These are phyloP conservation scores for Paramecium caudatum DNA, from an alignment of 73 alveolate genomes.

Conservation along the genomic window DNA sequence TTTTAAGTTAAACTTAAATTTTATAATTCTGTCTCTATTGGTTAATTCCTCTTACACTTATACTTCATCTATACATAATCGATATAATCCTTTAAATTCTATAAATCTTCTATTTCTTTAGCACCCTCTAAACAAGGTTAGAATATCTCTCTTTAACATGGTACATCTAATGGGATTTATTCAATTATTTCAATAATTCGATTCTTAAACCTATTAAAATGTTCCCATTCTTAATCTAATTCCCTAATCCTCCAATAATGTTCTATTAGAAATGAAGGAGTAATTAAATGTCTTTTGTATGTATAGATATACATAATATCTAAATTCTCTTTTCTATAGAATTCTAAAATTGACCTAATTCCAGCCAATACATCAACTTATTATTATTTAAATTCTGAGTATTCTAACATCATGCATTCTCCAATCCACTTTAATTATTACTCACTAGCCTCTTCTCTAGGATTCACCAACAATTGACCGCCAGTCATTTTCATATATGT, in stretches of 20 bases:
- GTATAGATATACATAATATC: slow-evolving; percentile 57
- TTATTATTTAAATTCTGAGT: background rate
- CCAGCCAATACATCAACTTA: background rate
- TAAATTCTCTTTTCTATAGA: background rate
- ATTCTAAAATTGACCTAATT: slow-evolving; percentile 13
- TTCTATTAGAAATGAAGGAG: background rate
- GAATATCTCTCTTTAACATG: background rate
- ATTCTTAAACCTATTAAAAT: slow-evolving; percentile 11
- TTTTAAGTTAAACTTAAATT: background rate
- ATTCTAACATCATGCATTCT: background rate
- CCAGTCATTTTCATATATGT: background rate
- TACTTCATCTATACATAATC: background rate
- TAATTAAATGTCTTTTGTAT: slow-evolving; percentile 36
- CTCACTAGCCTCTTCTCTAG: background rate
- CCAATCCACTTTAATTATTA: slow-evolving; percentile 11
- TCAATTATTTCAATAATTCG: background rate
- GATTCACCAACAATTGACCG: background rate
- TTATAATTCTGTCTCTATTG: background rate
- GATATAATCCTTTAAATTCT: slow-evolving; percentile 44
- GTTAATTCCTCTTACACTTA: background rate
- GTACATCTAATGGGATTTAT: background rate
- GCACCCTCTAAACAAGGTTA: background rate
- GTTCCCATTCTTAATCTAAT: slow-evolving; percentile 48
- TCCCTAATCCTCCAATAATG: slow-evolving; percentile 32
- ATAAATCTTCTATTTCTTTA: background rate